Evolutionary conservation across 257 asterid genomes (phyloP), one percentile per base, ranked within the genome.

Genomic region (Capsicum baccatum): DNA sequence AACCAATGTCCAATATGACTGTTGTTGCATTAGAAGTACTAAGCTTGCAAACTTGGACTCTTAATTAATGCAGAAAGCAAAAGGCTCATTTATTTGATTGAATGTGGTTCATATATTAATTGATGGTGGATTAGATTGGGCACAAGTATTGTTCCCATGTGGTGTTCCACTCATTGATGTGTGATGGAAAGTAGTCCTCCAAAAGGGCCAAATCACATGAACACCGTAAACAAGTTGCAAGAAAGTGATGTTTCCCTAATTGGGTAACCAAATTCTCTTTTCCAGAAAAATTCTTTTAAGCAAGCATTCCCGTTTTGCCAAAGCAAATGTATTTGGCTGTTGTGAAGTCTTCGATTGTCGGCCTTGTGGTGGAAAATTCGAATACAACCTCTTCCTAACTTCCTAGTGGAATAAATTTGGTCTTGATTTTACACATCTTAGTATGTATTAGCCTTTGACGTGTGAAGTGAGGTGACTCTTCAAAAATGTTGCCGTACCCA

Each of bases 131-230:
- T 11, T 42, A 63, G 55, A 44, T 52, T n/a, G 52, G 35, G n/a
- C 50, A 21, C 67, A 80, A 68, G 39, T 35, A 54, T 26, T 84
- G 57, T 44, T 68, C 66, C 37, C 86, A 70, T 88, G 85, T 82
- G 87, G 50, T 69, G 17, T 35, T 85, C 63, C 62, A 64, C 83
- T 66, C 16, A 47, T 52, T 83, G 78, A 83, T 39, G 79, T 7
- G 54, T 79, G 83, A 79, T 84, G 79, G 79, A 80, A 84, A 79
- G 84, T 80, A 85, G 85, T 78, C 87, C 87, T 84, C 26, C 33
- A 21, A 63, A 39, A 85, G 89, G 83, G 73, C 47, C 81, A 9
- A 47, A 19, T 80, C 87, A 81, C 90, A 85, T 89, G 86, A 87
- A 69, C 12, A 74, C 47, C 76, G 80, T 52, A 66, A 63, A 62